Evolutionary conservation across 345 rosid species (phyloP), one percentile per base, ranked within the genome.

Genomic region (Clarkia xantiana): DNA sequence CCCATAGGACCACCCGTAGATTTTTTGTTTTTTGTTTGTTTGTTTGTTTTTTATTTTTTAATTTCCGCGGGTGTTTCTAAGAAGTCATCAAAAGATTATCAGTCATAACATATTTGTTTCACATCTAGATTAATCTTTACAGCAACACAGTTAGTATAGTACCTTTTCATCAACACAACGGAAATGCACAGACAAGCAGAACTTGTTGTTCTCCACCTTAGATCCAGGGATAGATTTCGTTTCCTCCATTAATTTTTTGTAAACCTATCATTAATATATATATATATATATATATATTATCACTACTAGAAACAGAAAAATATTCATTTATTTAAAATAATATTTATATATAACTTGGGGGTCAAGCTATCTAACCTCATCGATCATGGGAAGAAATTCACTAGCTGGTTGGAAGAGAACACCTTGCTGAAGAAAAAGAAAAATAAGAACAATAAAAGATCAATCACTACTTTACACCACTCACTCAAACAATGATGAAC

Each of bases 121-220:
- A n/a, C n/a, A n/a, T n/a, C n/a, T n/a, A n/a, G n/a, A n/a, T n/a
- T n/a, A n/a, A n/a, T n/a, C n/a, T n/a, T n/a, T 3, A 23, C 29
- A 23, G 3, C 6, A 23, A 6, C 6, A 6, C 6, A 29, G 36
- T 29, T 10, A 23, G 6, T 23, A 23, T 29, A 29, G 43, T 62
- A 86, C 97, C 73, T 74, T 73, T 62, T 91, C 96, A 1, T 82
- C 84, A 3, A 91, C 98, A 40, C 94, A 59, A 7, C 98, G 80
- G 58, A 73, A 91, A 63, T 91, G 99, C 10, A 91, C 95, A 25
- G 99, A 84, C 40, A 80, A 45, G 45, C 95, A 87, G 51, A 87
- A 91, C 68, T 77, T 84, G 75, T 91, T 89, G 72, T 87, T 72
- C 65, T 91, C 99, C 14, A 91, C 84, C 68, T 48, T 72, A 2